A percentile compares a stretch with the other conserved stretches of the same genome.
phyloP scores from a whole-genome alignment of 208 protist species.

The Wallacemonas sp. region DNA sequence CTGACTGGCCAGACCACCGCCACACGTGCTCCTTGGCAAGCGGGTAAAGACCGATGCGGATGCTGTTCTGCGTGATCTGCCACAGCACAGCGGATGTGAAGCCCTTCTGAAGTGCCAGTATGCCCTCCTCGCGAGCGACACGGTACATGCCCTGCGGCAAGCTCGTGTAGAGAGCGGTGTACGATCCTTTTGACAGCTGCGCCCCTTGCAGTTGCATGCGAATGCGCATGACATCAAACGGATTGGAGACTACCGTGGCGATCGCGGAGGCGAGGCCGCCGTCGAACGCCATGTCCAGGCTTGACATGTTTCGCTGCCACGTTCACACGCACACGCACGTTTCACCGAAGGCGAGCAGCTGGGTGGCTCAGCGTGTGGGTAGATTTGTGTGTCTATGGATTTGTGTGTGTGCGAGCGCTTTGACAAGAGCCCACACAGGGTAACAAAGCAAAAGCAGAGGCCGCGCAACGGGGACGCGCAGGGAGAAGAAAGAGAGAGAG shows the following conservation, averaged over 20 bases:
- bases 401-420: too few relatives aligned
- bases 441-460: constrained; percentile 3
- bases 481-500: not conserved
- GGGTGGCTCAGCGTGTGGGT: too few relatives aligned
- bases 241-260: constrained; percentile 61
- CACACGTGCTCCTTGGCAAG: constrained; percentile 27
- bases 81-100: constrained; percentile 37
- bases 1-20: not conserved
- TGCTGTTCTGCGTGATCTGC: constrained; percentile 64
- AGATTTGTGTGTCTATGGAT: too few relatives aligned
- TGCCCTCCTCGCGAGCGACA: constrained; percentile 44
- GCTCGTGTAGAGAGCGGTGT: constrained; percentile 47
- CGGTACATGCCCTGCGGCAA: constrained; percentile 43
- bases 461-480: not conserved
- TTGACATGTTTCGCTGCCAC: constrained; percentile 35
- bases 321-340: too few relatives aligned
- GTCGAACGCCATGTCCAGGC: constrained; percentile 49
- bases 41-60: constrained; percentile 62
- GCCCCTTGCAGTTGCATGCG: constrained; percentile 75
- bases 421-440: not conserved
- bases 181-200: constrained; percentile 37
- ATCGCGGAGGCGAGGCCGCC: constrained; percentile 41
- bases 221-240: constrained; percentile 74
- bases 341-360: too few relatives aligned
- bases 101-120: constrained; percentile 56